phyloP scores from a whole-genome alignment of 2,329 filamentous ascomycete genomes.

The Colletotrichum australisinense region DNA sequence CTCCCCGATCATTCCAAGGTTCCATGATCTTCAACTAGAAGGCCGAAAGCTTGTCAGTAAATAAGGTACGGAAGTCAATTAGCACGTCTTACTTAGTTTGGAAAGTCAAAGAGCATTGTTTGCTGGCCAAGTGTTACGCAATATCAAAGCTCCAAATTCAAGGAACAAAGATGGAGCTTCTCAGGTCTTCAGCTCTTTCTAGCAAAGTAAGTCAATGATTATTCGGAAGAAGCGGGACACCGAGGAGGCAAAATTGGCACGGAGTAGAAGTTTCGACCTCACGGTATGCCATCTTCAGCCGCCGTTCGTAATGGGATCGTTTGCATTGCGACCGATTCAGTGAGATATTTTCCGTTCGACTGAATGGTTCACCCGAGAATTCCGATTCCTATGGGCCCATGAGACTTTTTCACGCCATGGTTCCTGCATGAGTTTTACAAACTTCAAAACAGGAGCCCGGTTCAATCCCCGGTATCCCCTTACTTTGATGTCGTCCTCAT shows the following conservation, averaged over 20 bases:
- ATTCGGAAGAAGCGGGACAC: not conserved
- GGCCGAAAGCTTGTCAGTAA: not conserved
- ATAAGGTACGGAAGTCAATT: not conserved
- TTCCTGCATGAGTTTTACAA: no score
- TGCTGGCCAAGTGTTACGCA: not conserved
- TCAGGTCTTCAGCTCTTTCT: not conserved
- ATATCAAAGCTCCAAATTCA: not conserved
- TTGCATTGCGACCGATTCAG: not conserved
- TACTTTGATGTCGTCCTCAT: no score
- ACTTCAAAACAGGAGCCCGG: no score
- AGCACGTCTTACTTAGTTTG: not conserved
- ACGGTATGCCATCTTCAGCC: not conserved
- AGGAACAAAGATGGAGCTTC: not conserved
- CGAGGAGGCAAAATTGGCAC: not conserved
- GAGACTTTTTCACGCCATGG: no score
- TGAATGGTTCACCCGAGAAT: no score
- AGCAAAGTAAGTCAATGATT: not conserved
- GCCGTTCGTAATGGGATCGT: not conserved
- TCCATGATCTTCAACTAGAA: not conserved
- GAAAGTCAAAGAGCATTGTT: not conserved
- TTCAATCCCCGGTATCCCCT: no score
- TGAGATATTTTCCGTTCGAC: no score
- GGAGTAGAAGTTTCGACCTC: not conserved
- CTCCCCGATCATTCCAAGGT: not conserved
- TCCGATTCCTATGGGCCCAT: no score